A percentile compares a stretch with the other conserved stretches of the same genome.
Evolutionary conservation across 192 early-diverging fungal species (phyloP).

Genomic region (Spizellomyces sp.): DNA sequence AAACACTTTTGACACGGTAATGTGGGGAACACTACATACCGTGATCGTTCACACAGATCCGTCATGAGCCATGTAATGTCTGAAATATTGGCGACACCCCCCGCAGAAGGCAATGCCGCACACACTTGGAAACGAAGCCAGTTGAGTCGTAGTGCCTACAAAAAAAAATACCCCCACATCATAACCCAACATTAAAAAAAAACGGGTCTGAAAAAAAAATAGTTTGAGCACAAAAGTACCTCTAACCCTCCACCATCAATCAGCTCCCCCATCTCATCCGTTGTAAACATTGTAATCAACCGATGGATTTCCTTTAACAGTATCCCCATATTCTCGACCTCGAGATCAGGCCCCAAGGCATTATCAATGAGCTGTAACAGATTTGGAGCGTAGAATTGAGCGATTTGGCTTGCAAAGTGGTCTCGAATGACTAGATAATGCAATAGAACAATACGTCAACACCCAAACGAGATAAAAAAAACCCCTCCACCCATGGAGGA

Average conservation of each 20-base stretch:
- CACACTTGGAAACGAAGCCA: slow-evolving; percentile 36
- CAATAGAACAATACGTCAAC: too few species aligned
- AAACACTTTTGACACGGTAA: too few species aligned
- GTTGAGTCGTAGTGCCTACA: slow-evolving; percentile 25
- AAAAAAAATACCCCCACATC: too few species aligned
- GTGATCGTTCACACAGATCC: slow-evolving; percentile 26
- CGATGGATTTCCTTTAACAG: slow-evolving; percentile 19
- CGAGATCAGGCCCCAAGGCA: slow-evolving; percentile 10
- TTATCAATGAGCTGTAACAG: slow-evolving; percentile 21
- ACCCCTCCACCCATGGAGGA: too few species aligned
- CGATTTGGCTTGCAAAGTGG: slow-evolving; percentile 24
- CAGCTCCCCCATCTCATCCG: slow-evolving; percentile 15
- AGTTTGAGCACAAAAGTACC: too few species aligned
- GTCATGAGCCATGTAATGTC: slow-evolving; percentile 24
- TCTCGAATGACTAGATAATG: slow-evolving; percentile 27
- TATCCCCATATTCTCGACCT: slow-evolving; percentile 13
- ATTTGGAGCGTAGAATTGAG: slow-evolving; percentile 21
- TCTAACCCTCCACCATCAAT: slow-evolving; percentile 20
- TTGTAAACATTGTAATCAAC: slow-evolving; percentile 19
- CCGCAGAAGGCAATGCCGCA: slow-evolving; percentile 16
- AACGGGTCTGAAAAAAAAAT: neutral
- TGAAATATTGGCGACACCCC: slow-evolving; percentile 10
- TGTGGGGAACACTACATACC: too few species aligned
- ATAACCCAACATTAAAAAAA: too few species aligned
- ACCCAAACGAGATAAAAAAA: too few species aligned